Percentiles rank a stretch among this genome's conserved stretches.
Evolutionary conservation across 140 eudicot genomes (phyloP).

Genomic region (Eryngium alpinum): DNA sequence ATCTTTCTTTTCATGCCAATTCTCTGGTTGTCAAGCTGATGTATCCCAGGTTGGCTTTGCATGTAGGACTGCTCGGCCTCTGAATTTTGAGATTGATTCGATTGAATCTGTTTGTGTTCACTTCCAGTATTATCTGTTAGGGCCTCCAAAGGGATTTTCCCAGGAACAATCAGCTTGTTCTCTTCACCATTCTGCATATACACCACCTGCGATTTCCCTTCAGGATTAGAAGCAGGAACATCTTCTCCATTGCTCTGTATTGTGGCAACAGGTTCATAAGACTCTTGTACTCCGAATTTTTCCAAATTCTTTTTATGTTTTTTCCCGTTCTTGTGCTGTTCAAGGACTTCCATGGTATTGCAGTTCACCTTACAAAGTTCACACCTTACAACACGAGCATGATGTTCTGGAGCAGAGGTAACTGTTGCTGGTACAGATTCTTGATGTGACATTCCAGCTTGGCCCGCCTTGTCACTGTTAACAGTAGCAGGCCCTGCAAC

Average conservation of each 20-base stretch:
- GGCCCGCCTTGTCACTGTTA: conserved; percentile 10
- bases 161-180: conserved; percentile 2
- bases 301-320: conserved; percentile 46
- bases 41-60: conserved; percentile 24
- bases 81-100: conserved; percentile 1
- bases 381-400: conserved; percentile 39
- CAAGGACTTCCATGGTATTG: conserved; percentile 43
- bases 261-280: conserved; percentile 16
- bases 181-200: conserved; percentile 19
- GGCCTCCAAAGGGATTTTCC: conserved; percentile 14
- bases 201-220: conserved; percentile 11
- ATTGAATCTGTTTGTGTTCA: neutral
- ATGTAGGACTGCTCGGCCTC: neutral
- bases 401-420: conserved; percentile 17
- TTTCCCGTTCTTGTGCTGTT: conserved; percentile 54
- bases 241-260: conserved; percentile 15
- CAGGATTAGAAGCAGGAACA: conserved; percentile 14
- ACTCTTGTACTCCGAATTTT: conserved; percentile 22
- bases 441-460: conserved; percentile 10
- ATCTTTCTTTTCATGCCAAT: conserved; percentile 34
- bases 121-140: conserved; percentile 14
- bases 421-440: neutral
- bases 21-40: conserved; percentile 16
- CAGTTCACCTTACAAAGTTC: conserved; percentile 58
- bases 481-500: conserved; percentile 19